Percentiles rank a stretch among this genome's conserved stretches.
Evolutionary conservation across 2,329 filamentous ascomycete genomes (phyloP).

Genomic region (Microcera coccophila): DNA sequence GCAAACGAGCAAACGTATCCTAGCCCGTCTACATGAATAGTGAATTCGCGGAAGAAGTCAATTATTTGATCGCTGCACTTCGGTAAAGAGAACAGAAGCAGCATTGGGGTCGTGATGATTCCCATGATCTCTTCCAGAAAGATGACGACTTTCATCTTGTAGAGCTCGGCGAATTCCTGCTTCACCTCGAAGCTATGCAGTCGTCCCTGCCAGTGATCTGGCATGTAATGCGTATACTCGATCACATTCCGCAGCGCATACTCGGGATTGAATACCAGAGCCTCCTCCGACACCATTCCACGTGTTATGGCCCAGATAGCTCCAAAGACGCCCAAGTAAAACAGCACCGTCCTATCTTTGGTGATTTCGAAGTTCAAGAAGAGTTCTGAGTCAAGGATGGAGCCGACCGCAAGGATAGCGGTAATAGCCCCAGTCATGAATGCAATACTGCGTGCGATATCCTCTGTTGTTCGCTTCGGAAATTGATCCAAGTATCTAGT

Average conservation of each 20-base stretch:
- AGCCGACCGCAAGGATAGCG: constrained; percentile 77
- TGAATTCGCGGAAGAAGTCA: constrained; percentile 98
- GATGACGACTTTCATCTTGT: constrained; percentile 87
- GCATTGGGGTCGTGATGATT: constrained; percentile 85
- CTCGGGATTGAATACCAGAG: constrained; percentile 85
- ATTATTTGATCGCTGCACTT: constrained; percentile 88
- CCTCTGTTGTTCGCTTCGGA: constrained; percentile 88
- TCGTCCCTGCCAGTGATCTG: constrained; percentile 80
- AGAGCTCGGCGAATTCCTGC: constrained; percentile 81
- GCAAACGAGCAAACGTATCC: constrained; percentile 97
- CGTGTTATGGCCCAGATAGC: constrained; percentile 79
- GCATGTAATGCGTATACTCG: constrained; percentile 87
- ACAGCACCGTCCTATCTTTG: constrained; percentile 79
- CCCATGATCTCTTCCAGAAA: constrained; percentile 90
- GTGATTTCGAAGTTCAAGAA: constrained; percentile 92
- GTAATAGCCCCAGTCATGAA: constrained; percentile 85
- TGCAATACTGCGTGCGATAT: constrained; percentile 76
- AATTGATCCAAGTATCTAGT: constrained; percentile 93
- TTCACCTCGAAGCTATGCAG: constrained; percentile 95
- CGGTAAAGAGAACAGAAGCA: constrained; percentile 81
- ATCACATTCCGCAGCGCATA: constrained; percentile 85
- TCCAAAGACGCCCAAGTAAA: constrained; percentile 81
- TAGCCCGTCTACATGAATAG: constrained; percentile 91
- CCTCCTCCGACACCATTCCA: constrained; percentile 82
- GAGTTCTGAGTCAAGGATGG: constrained; percentile 83